Conservation (phyloP, 768 basidiomycete species). For the Amanita muscaria region DNA sequence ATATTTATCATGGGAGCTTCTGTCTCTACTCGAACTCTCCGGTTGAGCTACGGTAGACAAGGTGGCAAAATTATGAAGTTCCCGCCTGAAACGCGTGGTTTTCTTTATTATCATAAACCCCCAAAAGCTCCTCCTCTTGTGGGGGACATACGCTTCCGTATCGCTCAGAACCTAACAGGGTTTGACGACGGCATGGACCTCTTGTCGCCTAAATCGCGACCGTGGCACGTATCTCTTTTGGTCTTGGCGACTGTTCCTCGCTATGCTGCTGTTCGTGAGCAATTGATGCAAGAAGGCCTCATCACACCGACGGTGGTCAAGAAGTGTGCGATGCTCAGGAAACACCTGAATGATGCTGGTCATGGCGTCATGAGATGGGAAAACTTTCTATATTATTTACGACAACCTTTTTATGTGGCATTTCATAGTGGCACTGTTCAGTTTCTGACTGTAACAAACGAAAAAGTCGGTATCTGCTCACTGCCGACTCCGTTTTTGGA, state of each 20-base stretch:
- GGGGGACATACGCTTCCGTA: slow-evolving; percentile 9
- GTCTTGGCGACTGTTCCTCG: not conserved
- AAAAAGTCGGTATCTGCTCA: not conserved
- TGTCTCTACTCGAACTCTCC: not conserved
- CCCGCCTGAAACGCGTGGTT: slow-evolving; percentile 8
- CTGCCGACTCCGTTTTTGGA: not conserved
- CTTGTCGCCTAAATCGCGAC: not conserved
- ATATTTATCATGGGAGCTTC: not conserved
- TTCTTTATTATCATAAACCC: slow-evolving; percentile 9
- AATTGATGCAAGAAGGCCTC: not conserved
- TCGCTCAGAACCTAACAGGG: not conserved
- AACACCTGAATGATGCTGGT: not conserved
- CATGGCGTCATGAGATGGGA: not conserved
- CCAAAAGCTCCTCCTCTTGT: slow-evolving; percentile 4
- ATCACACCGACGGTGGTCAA: not conserved
- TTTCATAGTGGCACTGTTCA: not conserved
- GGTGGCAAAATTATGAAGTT: not conserved
- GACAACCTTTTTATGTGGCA: not conserved
- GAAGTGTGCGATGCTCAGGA: not conserved
- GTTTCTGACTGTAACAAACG: not conserved
- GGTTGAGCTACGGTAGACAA: not conserved
- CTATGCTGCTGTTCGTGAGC: not conserved
- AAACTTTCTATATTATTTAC: not conserved
- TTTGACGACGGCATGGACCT: not conserved
- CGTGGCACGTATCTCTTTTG: not conserved